These are phyloP conservation scores for Cicer pinnatifidum DNA, from an alignment of 306 rosid genomes.

Conservation along the genomic window DNA sequence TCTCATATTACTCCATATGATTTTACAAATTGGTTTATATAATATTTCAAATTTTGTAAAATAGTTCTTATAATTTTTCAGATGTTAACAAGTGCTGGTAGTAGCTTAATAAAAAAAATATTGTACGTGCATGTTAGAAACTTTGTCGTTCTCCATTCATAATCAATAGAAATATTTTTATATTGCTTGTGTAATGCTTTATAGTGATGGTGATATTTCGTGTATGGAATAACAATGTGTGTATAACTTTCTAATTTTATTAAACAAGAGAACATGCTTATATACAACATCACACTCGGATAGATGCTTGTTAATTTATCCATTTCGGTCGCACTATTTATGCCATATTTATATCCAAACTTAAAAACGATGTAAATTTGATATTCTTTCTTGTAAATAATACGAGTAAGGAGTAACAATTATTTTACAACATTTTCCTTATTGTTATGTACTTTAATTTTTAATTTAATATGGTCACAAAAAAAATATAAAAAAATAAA, in stretches of 20 bases:
- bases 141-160: background rate
- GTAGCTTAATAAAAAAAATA: background rate
- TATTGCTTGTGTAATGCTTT: slow-evolving; percentile 13
- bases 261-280: slow-evolving; percentile 1
- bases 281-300: slow-evolving; percentile 40
- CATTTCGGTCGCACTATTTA: slow-evolving; percentile 27
- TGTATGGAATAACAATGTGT: background rate
- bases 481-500: too few species aligned
- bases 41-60: too few species aligned
- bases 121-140: too few species aligned
- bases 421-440: too few species aligned
- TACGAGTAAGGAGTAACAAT: too few species aligned
- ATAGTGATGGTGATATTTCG: slow-evolving; percentile 9
- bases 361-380: background rate
- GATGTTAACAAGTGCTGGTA: background rate
- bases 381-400: too few species aligned
- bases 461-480: too few species aligned
- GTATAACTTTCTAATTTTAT: slow-evolving; percentile 7
- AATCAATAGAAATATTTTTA: slow-evolving; percentile 15
- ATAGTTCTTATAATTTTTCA: background rate
- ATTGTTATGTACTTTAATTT: too few species aligned
- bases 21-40: too few species aligned
- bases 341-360: background rate
- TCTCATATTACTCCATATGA: too few species aligned
- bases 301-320: slow-evolving; percentile 41